Percentiles rank a stretch among this genome's conserved stretches.
phyloP scores from a whole-genome alignment of 2,329 filamentous ascomycete genomes.

The Cytospora paraplurivora region DNA sequence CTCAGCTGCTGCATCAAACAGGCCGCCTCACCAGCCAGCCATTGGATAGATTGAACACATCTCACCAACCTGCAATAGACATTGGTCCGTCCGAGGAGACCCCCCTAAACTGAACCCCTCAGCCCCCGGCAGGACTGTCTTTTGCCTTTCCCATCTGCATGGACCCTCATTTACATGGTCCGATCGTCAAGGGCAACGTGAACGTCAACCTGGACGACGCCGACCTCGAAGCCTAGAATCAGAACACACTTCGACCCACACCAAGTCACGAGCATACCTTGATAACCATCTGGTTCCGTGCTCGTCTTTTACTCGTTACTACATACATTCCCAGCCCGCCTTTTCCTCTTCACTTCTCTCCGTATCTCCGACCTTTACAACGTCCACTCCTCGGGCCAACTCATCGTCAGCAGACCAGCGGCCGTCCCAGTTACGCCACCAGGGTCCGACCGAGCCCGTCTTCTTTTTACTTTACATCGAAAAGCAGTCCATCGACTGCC shows the following conservation, averaged over 20 bases:
- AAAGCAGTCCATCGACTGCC: neutral
- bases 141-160: constrained; percentile 8
- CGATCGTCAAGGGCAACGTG: constrained; percentile 2
- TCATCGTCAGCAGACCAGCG: neutral
- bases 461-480: neutral
- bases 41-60: constrained; percentile 12
- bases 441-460: neutral
- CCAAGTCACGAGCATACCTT: too few relatives aligned
- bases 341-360: constrained; percentile 1
- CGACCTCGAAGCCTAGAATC: constrained; percentile 2
- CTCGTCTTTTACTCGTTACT: neutral
- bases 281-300: neutral
- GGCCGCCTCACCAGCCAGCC: constrained; percentile 7
- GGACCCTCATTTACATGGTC: neutral
- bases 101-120: too few relatives aligned
- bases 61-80: constrained; percentile 1
- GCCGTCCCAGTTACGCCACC: neutral
- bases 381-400: neutral
- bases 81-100: neutral
- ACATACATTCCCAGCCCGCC: neutral
- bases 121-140: constrained; percentile 8
- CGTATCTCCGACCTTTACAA: neutral
- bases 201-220: neutral
- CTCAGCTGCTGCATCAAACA: constrained; percentile 18
- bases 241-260: neutral